Percentiles rank a stretch among this genome's conserved stretches.
These are phyloP conservation scores for Knoxdaviesia proteae DNA, from an alignment of 2,329 filamentous ascomycete genomes.

Conservation along the genomic window DNA sequence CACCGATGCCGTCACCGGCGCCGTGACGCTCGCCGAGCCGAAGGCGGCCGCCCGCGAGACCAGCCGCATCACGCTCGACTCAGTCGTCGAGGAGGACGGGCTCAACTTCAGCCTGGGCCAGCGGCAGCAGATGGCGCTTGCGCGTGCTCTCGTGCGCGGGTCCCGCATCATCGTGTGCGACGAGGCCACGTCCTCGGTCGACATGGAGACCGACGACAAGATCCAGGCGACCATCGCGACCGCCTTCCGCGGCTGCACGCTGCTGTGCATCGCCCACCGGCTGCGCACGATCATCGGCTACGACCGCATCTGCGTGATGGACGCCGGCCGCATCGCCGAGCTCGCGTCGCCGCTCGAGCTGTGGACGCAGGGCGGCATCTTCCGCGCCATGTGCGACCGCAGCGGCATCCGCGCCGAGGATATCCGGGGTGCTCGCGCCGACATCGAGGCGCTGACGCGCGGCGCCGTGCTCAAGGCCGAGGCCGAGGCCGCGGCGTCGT, in stretches of 20 bases:
- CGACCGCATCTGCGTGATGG: constrained; percentile 94
- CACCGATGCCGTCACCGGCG: constrained; percentile 14
- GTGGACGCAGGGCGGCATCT: constrained; percentile 59
- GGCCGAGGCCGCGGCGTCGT: no score
- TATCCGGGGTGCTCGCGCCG: constrained; percentile 22
- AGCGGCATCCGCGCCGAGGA: constrained; percentile 50
- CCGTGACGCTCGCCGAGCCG: constrained; percentile 8
- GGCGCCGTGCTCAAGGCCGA: no score
- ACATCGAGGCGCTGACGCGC: constrained; percentile 8
- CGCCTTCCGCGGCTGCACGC: constrained; percentile 68
- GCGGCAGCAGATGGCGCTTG: constrained; percentile 85
- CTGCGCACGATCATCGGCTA: constrained; percentile 85
- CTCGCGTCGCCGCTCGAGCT: constrained; percentile 56
- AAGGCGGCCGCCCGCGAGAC: constrained; percentile 6
- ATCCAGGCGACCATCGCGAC: constrained; percentile 76
- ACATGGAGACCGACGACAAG: constrained; percentile 93
- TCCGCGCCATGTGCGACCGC: constrained; percentile 73
- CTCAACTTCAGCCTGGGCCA: constrained; percentile 92
- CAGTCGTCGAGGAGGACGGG: constrained; percentile 75
- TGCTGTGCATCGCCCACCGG: constrained; percentile 83
- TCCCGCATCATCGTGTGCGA: constrained; percentile 91
- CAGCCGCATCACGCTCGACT: constrained; percentile 59
- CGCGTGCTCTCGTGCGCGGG: constrained; percentile 69
- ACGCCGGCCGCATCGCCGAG: constrained; percentile 70
- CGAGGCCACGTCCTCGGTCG: constrained; percentile 80